Percentiles rank a stretch among this genome's conserved stretches.
phyloP scores from a whole-genome alignment of 371 early-diverging fungal genomes.

The Mortierella sp. region DNA sequence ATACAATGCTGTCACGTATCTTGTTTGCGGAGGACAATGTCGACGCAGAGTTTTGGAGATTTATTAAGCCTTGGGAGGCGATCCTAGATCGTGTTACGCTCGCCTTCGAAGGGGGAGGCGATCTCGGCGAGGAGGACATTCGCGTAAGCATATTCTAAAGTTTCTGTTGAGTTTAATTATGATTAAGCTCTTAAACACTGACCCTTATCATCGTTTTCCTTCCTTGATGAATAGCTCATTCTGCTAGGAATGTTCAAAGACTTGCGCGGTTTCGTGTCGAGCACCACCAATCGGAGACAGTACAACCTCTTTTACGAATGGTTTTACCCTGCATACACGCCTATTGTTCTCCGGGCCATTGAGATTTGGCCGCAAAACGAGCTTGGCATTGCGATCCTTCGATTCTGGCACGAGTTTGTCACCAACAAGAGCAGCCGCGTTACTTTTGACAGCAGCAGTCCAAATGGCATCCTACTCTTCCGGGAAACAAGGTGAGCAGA shows the following conservation, averaged over 20 bases:
- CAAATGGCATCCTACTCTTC: slow-evolving; percentile 93
- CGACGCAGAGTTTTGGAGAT: slow-evolving; percentile 76
- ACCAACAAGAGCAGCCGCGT: slow-evolving; percentile 86
- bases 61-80: slow-evolving; percentile 77
- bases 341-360: slow-evolving; percentile 73
- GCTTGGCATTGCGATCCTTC: slow-evolving; percentile 78
- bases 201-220: not conserved
- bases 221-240: slow-evolving; percentile 36
- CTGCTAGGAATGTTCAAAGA: slow-evolving; percentile 84
- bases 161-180: not conserved
- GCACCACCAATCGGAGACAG: slow-evolving; percentile 73
- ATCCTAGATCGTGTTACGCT: slow-evolving; percentile 64
- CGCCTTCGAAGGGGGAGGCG: slow-evolving; percentile 63
- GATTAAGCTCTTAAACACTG: not conserved
- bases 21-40: slow-evolving; percentile 80
- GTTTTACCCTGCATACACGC: slow-evolving; percentile 81
- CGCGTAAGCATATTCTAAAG: slow-evolving; percentile 34
- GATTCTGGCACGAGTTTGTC: slow-evolving; percentile 85
- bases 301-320: slow-evolving; percentile 88
- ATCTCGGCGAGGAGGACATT: slow-evolving; percentile 63
- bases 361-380: slow-evolving; percentile 79
- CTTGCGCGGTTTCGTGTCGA: slow-evolving; percentile 82
- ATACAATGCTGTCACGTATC: slow-evolving; percentile 80
- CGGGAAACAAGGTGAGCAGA: slow-evolving; percentile 82
- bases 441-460: slow-evolving; percentile 86